Percentiles rank a stretch among this genome's conserved stretches.
Conservation (phyloP, 2,329 filamentous ascomycete genomes). For the Cryphonectria radicalis region DNA sequence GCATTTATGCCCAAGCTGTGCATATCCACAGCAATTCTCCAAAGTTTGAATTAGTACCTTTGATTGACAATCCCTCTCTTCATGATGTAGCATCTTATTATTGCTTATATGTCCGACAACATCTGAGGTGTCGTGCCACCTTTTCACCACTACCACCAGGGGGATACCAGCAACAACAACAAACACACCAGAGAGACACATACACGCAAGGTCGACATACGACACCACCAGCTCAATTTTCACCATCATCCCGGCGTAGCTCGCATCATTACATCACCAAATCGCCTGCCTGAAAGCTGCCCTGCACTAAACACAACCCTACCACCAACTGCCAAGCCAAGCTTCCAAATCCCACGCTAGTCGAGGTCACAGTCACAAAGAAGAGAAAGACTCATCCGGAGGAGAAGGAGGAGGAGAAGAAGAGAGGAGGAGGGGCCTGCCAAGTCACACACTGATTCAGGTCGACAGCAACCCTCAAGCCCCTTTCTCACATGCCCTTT, state of each 20-base stretch:
- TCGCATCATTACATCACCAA: constrained; percentile 12
- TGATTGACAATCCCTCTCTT: background rate
- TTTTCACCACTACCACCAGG: background rate
- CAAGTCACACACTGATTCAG: background rate
- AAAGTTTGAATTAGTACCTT: background rate
- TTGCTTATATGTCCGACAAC: background rate
- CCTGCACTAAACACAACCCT: constrained; percentile 3
- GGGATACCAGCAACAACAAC: background rate
- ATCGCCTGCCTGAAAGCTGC: background rate
- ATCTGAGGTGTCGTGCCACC: constrained; percentile 8
- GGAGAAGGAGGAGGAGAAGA: background rate
- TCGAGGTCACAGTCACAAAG: background rate
- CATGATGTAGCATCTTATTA: background rate
- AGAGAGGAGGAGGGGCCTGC: background rate
- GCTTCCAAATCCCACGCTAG: constrained; percentile 4
- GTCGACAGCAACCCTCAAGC: background rate
- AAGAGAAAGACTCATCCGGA: background rate
- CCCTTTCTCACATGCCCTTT: background rate
- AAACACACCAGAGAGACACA: background rate
- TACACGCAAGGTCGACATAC: background rate
- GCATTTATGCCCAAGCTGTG: constrained; percentile 1
- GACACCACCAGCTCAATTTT: background rate
- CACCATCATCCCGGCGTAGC: background rate
- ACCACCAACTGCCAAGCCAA: background rate
- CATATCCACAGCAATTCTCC: background rate